Evolutionary conservation across 2,329 filamentous ascomycete species (phyloP).

Genomic region (Colletotrichum agaves): DNA sequence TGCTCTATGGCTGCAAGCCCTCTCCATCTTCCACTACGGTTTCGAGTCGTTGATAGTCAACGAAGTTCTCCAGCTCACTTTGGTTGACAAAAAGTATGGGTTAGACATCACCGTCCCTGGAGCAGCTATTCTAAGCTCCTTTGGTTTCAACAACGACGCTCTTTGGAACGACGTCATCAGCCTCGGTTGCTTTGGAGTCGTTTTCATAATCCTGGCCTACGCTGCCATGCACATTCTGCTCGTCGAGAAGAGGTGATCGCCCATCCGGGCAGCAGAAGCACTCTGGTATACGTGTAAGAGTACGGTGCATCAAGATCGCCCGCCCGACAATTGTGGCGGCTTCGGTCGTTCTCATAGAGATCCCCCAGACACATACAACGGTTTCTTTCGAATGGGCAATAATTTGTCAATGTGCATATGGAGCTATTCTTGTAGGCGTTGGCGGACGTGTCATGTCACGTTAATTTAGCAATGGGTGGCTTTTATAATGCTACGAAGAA

Average conservation of each 20-base stretch:
- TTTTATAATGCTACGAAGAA: conserved; percentile 38
- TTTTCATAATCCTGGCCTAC: conserved; percentile 90
- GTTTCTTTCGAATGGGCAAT: conserved; percentile 23
- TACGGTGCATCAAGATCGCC: conserved; percentile 14
- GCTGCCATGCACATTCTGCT: conserved; percentile 92
- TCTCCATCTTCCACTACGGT: conserved; percentile 98
- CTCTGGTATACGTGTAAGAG: conserved; percentile 30
- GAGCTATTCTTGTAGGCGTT: conserved; percentile 20
- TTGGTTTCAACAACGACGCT: conserved; percentile 90
- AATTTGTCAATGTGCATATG: conserved; percentile 31
- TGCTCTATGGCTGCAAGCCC: conserved; percentile 88
- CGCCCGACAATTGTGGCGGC: conserved; percentile 6
- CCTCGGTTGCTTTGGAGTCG: conserved; percentile 81
- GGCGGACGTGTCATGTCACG: conserved; percentile 15
- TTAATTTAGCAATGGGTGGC: conserved; percentile 19
- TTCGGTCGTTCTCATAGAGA: conserved; percentile 33
- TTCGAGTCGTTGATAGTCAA: conserved; percentile 98
- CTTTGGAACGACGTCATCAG: conserved; percentile 88
- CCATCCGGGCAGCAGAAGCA: neutral
- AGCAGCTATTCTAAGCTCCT: conserved; percentile 91
- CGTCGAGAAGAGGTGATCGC: conserved; percentile 81
- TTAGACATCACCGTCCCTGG: conserved; percentile 96
- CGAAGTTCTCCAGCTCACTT: conserved; percentile 88
- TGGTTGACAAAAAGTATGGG: conserved; percentile 95
- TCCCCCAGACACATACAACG: conserved; percentile 25